Evolutionary conservation across 352 stramenopile species (phyloP), one percentile per base, ranked within the genome.

Genomic region (Globisporangium megalacanthum): DNA sequence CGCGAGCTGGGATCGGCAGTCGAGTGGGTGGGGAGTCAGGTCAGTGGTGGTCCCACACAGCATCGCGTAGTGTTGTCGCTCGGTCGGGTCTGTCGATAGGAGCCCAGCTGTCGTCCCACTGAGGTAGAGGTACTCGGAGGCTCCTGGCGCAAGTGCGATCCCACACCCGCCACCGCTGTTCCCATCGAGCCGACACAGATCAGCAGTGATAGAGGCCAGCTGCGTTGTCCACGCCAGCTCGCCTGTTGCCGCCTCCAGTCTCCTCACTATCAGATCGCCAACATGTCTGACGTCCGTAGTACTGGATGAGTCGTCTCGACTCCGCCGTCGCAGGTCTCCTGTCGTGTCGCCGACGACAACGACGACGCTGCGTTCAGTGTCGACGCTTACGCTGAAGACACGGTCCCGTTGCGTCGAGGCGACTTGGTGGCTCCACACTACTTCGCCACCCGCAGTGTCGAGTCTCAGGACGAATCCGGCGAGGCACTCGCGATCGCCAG

Each of bases 321-420:
- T 35, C 17, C 14, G 1, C 1, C 14, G 25, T 47, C 14, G 9
- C n/a, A 70, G n/a, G 22, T 56, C 31, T 14, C 68, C 60, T 6
- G 22, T 55, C 6, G 66, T 75, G 22, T 75, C 66, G 1, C 69
- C 69, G 11, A 70, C 61, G 11, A 72, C 11, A 2, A 75, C 51
- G 25, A 70, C 29, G 7, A 41, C 19, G 15, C 46, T 46, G 1
- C 7, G 17, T 3, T 37, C 29, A 14, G n/a, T 14, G 31, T 65
- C 58, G 0, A 67, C 45, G 17, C 55, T 55, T 4, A 77, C 19
- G 33, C 61, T 51, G 31, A 70, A 72, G 35, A 75, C 66, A 11
- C 64, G 63, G 13, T 68, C 58, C 14, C 17, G 33, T 15, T 13
- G 39, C 14, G 29, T 11, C 2, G 46, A 58, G 10, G 20, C n/a